phyloP scores from a whole-genome alignment of 139 green algal genomes.

The Yamagishiella unicocca region DNA sequence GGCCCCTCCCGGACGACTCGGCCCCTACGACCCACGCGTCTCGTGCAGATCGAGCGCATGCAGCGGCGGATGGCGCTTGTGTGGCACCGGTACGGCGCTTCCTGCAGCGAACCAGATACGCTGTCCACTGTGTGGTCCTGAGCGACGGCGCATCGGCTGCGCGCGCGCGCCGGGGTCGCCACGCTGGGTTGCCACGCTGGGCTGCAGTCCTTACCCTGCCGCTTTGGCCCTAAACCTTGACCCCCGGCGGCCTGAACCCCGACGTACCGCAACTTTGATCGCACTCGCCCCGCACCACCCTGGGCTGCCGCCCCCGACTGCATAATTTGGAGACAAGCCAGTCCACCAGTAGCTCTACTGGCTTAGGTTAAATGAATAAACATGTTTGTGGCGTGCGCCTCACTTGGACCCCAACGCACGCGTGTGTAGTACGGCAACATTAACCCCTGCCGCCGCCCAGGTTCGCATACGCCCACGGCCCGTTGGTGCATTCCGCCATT shows the following conservation, averaged over 20 bases:
- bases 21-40: background rate
- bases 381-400: background rate
- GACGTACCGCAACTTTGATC: background rate
- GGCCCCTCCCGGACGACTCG: background rate
- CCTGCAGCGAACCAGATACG: background rate
- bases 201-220: background rate
- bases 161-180: background rate
- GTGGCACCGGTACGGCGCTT: conserved; percentile 50
- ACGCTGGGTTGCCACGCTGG: background rate
- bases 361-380: no score
- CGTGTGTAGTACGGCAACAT: no score
- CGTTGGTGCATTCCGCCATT: background rate
- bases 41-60: conserved; percentile 43
- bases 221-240: background rate
- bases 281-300: background rate
- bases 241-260: background rate
- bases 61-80: conserved; percentile 47
- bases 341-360: no score
- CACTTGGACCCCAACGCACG: background rate
- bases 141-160: background rate
- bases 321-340: no score
- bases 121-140: background rate
- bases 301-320: no score
- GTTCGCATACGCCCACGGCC: conserved; percentile 31
- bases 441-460: no score